Conservation (phyloP, 2,329 filamentous ascomycete genomes). For the Seiridium unicorne region DNA sequence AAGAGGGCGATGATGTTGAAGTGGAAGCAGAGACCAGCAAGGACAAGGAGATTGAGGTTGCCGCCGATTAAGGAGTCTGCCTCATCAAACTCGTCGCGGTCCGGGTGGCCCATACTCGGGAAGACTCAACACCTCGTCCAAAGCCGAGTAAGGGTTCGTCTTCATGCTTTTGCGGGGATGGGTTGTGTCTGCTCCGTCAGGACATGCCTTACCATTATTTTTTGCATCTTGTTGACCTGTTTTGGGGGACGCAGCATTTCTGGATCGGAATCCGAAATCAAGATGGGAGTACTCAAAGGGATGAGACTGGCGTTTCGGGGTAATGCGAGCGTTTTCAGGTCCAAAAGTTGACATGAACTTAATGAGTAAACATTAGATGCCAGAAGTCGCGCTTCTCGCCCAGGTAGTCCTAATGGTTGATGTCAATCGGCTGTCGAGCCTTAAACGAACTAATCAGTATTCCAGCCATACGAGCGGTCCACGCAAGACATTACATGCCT, state of each 20-base stretch:
- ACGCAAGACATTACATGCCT: no score
- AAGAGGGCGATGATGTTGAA: constrained; percentile 2
- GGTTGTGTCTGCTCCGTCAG: no score
- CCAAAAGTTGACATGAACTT: neutral
- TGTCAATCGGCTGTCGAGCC: neutral
- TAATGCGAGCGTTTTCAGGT: no score
- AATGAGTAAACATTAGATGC: neutral
- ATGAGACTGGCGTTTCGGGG: neutral
- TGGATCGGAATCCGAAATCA: no score
- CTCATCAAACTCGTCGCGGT: neutral
- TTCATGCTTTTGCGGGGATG: no score
- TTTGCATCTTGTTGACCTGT: no score
- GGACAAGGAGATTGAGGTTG: neutral
- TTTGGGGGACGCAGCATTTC: no score
- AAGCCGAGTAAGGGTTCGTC: no score
- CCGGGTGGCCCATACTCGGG: neutral
- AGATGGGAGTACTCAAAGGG: no score
- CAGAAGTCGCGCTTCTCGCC: neutral
- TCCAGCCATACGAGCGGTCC: no score
- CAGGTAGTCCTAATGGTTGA: neutral
- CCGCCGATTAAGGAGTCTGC: neutral
- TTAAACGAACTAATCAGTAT: neutral
- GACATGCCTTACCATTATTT: no score
- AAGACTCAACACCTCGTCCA: no score
- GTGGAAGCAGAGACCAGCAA: neutral